Percentiles rank a stretch among this genome's conserved stretches.
These are phyloP conservation scores for Kwoniella bestiolae DNA, from an alignment of 768 basidiomycete species.

Conservation along the genomic window DNA sequence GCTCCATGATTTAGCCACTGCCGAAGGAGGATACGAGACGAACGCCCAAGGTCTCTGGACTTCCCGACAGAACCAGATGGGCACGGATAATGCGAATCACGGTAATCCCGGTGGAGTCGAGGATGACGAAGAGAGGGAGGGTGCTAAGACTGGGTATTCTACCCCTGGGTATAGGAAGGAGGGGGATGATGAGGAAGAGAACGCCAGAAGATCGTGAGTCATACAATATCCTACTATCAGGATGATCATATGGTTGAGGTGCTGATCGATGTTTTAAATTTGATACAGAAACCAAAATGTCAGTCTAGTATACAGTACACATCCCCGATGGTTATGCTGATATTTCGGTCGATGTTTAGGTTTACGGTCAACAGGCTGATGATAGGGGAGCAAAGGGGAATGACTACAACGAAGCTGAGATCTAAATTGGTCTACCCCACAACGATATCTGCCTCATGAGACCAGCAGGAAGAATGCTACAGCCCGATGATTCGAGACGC, in stretches of 20 bases:
- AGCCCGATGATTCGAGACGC: too few relatives aligned
- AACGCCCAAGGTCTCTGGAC: slow-evolving; percentile 39
- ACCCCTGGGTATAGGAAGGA: slow-evolving; percentile 52
- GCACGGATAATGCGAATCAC: slow-evolving; percentile 27
- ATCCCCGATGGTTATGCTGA: too few relatives aligned
- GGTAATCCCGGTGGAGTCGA: slow-evolving; percentile 24
- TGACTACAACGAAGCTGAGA: slow-evolving; percentile 45
- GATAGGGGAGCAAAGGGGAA: slow-evolving; percentile 44
- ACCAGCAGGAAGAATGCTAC: too few relatives aligned
- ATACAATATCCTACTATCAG: too few relatives aligned
- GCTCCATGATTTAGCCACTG: too few relatives aligned
- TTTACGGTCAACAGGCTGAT: slow-evolving; percentile 45
- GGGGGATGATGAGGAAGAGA: slow-evolving; percentile 40
- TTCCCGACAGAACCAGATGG: slow-evolving; percentile 50
- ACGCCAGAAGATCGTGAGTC: slow-evolving; percentile 32
- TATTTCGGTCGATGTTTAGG: slow-evolving; percentile 10
- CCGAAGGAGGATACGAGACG: slow-evolving; percentile 42
- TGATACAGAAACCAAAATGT: slow-evolving; percentile 27
- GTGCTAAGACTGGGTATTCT: slow-evolving; percentile 49
- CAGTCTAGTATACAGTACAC: too few relatives aligned
- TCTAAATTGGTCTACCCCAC: background rate
- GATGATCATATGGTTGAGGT: background rate
- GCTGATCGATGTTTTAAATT: background rate
- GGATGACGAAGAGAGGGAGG: slow-evolving; percentile 32
- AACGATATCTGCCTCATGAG: too few relatives aligned